These are phyloP conservation scores for Phytophthora chlamydospora DNA, from an alignment of 352 stramenopile genomes.

Conservation along the genomic window DNA sequence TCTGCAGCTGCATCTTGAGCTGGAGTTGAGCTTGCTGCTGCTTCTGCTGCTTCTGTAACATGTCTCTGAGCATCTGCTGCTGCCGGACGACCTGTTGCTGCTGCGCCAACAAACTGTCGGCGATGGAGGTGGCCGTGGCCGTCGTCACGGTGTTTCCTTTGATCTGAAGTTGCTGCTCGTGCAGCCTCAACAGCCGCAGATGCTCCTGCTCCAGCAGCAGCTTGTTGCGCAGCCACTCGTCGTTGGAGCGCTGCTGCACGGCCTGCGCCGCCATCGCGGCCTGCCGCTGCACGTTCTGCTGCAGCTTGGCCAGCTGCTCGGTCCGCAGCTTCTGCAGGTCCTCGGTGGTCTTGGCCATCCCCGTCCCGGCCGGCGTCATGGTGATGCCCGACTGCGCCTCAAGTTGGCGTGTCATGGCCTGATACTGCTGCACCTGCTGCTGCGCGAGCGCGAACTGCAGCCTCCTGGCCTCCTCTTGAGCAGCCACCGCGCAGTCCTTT, in stretches of 20 bases:
- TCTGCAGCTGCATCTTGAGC: slow-evolving; percentile 33
- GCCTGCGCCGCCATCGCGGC: slow-evolving; percentile 42
- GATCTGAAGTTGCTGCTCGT: slow-evolving; percentile 38
- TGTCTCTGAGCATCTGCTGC: slow-evolving; percentile 48
- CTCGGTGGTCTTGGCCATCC: slow-evolving; percentile 37
- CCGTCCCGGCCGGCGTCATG: slow-evolving; percentile 16
- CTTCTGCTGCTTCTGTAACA: slow-evolving; percentile 47
- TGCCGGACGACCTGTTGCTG: slow-evolving; percentile 58
- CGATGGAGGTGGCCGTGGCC: slow-evolving; percentile 28
- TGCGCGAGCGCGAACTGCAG: slow-evolving; percentile 54
- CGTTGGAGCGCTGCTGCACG: slow-evolving; percentile 37
- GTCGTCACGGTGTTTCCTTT: slow-evolving; percentile 24
- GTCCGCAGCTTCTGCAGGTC: slow-evolving; percentile 55
- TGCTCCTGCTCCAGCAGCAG: slow-evolving; percentile 56
- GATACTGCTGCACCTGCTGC: slow-evolving; percentile 43
- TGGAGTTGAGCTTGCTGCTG: slow-evolving; percentile 31
- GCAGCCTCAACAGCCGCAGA: slow-evolving; percentile 38
- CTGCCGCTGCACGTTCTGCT: slow-evolving; percentile 52
- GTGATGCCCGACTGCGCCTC: slow-evolving; percentile 21
- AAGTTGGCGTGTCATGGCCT: slow-evolving; percentile 34
- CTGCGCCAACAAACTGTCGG: slow-evolving; percentile 44
- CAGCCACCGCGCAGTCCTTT: slow-evolving; percentile 19
- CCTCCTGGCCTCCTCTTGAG: slow-evolving; percentile 31
- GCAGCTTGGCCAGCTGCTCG: slow-evolving; percentile 57
- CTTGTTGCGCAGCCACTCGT: slow-evolving; percentile 51